Percentiles rank a stretch among this genome's conserved stretches.
These are phyloP conservation scores for Cavenderia fasciculata DNA, from an alignment of 78 protist species.

Conservation along the genomic window DNA sequence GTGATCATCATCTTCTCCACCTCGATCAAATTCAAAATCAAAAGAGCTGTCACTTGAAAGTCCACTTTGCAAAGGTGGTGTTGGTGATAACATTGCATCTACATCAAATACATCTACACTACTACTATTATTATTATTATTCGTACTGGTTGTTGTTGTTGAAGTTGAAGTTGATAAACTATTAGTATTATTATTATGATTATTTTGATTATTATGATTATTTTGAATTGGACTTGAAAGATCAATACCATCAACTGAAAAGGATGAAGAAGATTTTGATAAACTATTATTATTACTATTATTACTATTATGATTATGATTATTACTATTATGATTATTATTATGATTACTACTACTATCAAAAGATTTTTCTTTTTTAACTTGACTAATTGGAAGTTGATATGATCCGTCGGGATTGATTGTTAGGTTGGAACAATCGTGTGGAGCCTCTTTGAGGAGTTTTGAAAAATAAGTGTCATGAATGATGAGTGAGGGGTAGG, in stretches of 20 bases:
- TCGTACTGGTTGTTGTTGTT: too few species aligned
- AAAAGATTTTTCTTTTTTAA: too few species aligned
- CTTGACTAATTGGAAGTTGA: too few species aligned
- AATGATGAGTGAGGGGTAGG: background rate
- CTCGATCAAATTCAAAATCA: background rate
- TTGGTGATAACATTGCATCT: background rate
- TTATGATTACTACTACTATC: too few species aligned
- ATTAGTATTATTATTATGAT: too few species aligned
- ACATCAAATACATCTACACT: background rate
- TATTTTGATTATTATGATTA: too few species aligned
- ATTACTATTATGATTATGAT: background rate
- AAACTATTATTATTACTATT: background rate
- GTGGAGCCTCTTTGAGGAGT: constrained; percentile 1
- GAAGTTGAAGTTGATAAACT: too few species aligned
- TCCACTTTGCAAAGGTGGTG: background rate
- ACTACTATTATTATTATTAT: too few species aligned
- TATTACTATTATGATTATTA: too few species aligned
- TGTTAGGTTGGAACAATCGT: background rate
- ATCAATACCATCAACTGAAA: too few species aligned
- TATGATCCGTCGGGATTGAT: constrained; percentile 13
- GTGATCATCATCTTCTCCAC: background rate
- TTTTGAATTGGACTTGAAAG: too few species aligned
- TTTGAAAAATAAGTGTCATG: constrained; percentile 8
- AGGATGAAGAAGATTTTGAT: too few species aligned
- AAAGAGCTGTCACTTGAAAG: background rate